These are phyloP conservation scores for Parascedosporium putredinis DNA, from an alignment of 2,329 filamentous ascomycete species.

Conservation along the genomic window DNA sequence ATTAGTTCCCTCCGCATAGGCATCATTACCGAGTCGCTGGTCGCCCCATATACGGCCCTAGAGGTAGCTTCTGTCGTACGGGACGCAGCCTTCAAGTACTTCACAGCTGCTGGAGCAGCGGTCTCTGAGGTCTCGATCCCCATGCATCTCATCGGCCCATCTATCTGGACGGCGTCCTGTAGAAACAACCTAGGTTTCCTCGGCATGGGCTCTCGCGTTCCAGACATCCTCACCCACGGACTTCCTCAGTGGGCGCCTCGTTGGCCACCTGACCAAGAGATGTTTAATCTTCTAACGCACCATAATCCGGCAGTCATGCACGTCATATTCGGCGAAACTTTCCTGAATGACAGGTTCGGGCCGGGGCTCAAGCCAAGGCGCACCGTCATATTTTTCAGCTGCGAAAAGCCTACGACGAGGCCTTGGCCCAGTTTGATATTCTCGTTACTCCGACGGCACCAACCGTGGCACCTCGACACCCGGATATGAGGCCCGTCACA, in stretches of 20 bases:
- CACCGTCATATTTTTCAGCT: slow-evolving; percentile 34
- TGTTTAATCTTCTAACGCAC: slow-evolving; percentile 31
- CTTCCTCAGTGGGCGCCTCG: slow-evolving; percentile 19
- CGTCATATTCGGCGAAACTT: slow-evolving; percentile 27
- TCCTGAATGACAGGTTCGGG: slow-evolving; percentile 19
- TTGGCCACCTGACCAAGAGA: slow-evolving; percentile 24
- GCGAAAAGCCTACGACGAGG: slow-evolving; percentile 35
- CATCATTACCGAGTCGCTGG: slow-evolving; percentile 32
- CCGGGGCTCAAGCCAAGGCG: slow-evolving; percentile 30
- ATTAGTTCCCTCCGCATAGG: slow-evolving; percentile 28
- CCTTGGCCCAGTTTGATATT: slow-evolving; percentile 32
- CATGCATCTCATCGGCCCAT: slow-evolving; percentile 32
- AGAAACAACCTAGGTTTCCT: slow-evolving; percentile 20
- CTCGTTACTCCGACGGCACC: slow-evolving; percentile 37
- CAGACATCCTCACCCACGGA: neutral
- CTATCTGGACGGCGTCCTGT: slow-evolving; percentile 36
- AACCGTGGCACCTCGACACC: slow-evolving; percentile 31
- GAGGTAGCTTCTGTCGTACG: slow-evolving; percentile 26
- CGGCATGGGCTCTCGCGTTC: neutral
- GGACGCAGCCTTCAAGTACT: slow-evolving; percentile 23
- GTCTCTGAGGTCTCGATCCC: slow-evolving; percentile 35
- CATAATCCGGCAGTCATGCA: slow-evolving; percentile 34
- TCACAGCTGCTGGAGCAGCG: slow-evolving; percentile 29
- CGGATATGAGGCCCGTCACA: slow-evolving; percentile 12
- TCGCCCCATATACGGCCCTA: slow-evolving; percentile 23